Percentiles rank a stretch among this genome's conserved stretches.
These are phyloP conservation scores for Arthrinium puccinioides DNA, from an alignment of 2,329 filamentous ascomycete species.

Conservation along the genomic window DNA sequence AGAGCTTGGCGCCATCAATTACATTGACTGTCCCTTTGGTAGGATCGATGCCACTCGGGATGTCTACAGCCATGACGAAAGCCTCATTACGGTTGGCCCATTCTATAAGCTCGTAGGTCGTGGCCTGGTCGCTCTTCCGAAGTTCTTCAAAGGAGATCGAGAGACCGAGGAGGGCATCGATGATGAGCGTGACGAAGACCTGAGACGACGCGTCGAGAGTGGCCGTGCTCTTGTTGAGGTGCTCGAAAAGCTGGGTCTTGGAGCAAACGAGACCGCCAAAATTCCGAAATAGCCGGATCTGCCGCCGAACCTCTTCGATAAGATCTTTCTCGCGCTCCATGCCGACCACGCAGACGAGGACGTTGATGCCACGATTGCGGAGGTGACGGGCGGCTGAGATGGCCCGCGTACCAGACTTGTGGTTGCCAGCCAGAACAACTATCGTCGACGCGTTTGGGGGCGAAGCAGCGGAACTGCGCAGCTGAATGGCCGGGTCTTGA, in stretches of 20 bases:
- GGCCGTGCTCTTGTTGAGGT: conserved; percentile 40
- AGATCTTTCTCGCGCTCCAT: conserved; percentile 77
- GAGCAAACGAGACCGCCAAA: conserved; percentile 68
- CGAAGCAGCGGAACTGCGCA: conserved; percentile 32
- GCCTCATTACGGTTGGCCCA: conserved; percentile 89
- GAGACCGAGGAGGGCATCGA: conserved; percentile 83
- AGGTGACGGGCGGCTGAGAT: conserved; percentile 82
- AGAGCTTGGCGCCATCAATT: conserved; percentile 70
- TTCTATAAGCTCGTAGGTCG: conserved; percentile 82
- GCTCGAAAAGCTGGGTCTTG: conserved; percentile 55
- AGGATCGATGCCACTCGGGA: conserved; percentile 82
- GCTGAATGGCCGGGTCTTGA: conserved; percentile 52
- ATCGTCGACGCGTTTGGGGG: conserved; percentile 31
- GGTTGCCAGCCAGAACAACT: conserved; percentile 90
- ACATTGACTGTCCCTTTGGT: conserved; percentile 60
- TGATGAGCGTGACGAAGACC: conserved; percentile 25
- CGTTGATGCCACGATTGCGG: conserved; percentile 71
- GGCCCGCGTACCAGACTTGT: conserved; percentile 78
- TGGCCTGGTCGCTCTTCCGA: conserved; percentile 71
- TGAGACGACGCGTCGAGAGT: conserved; percentile 18
- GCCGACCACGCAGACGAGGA: conserved; percentile 77
- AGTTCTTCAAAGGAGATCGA: conserved; percentile 86
- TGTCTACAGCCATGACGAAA: conserved; percentile 78
- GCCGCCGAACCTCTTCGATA: conserved; percentile 71
- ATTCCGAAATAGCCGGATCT: conserved; percentile 76